Base-by-base conservation (phyloP, 768 basidiomycete genomes). In the Neoboletus magnificus region DNA sequence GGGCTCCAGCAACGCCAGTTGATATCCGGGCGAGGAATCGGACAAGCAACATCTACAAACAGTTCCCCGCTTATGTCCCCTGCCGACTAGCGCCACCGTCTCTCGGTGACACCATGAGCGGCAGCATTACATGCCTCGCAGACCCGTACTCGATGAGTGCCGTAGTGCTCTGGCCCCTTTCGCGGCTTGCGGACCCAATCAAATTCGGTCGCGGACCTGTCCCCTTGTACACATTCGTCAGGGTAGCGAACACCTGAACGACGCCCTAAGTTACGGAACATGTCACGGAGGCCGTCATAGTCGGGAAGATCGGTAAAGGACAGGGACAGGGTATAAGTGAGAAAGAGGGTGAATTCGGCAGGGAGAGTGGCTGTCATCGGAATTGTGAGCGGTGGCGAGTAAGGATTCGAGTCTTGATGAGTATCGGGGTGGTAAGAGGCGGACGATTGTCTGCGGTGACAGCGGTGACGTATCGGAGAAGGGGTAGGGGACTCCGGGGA, bases 291-390 rank as follows among this genome's bases (percentile, higher is more conserved):
- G 27, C 91, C 91, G 42, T 85, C 86, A 63, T 94, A 95, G 71
- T 95, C 93, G 11, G 92, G 93, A 39, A 91, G 77, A 74, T 94
- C 92, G 64, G 90, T 90, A 62, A 93, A 94, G 59, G 87, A 87
- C 35, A 95, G 82, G 2, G 84, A 84, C 43, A 92, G 82, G 22
- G 87, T 84, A 73, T 94, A 94, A 43, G 71, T 72, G 71, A 87
- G 88, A 62, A 93, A 79, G 51, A 91, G 82, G 59, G 87, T 87
- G 56, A 93, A 91, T 71, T 93, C 91, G 46, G 84, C 79, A 15
- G 89, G 90, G 52, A 93, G 82, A 5, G 87, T 85, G 51, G 84
- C 81, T 10, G 89, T 90, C 50, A 93, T 79, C 4, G 84, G 73
- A n/a, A 80, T 70, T 61, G 63, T 52, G n/a, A 56, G 52, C 18